phyloP scores from a whole-genome alignment of 2,329 filamentous ascomycete species.

The Cladosporium colombiae region DNA sequence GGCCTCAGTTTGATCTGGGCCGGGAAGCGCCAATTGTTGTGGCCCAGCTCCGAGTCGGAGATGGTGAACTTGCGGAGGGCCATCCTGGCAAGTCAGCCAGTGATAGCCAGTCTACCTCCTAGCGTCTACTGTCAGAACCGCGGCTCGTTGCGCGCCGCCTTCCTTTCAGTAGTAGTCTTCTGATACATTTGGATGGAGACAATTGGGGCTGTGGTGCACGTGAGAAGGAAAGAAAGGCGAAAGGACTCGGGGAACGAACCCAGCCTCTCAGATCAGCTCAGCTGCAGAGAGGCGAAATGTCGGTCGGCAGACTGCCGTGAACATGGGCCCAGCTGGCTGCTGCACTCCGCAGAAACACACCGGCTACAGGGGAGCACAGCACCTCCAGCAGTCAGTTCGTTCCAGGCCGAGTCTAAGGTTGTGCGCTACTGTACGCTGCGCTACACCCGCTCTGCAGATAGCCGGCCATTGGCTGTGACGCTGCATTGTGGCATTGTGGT shows the following conservation, averaged over 20 bases:
- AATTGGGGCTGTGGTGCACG: background rate
- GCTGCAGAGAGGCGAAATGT: constrained; percentile 12
- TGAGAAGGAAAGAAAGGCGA: background rate
- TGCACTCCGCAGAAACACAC: constrained; percentile 4
- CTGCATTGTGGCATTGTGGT: constrained; percentile 1
- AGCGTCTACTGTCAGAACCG: constrained; percentile 6
- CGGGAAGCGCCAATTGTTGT: constrained; percentile 37
- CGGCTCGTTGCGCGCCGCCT: constrained; percentile 6
- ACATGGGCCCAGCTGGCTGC: constrained; percentile 4
- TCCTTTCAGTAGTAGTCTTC: background rate
- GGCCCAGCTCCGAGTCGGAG: constrained; percentile 37
- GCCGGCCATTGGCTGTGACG: constrained; percentile 7
- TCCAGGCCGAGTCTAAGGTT: constrained; percentile 17
- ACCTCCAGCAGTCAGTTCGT: constrained; percentile 11
- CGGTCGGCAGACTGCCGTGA: constrained; percentile 11
- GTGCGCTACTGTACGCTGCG: constrained; percentile 4
- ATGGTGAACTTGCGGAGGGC: constrained; percentile 35
- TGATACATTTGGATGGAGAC: constrained; percentile 5
- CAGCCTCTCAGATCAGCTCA: background rate
- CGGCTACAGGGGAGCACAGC: constrained; percentile 2
- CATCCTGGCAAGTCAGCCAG: background rate
- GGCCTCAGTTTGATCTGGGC: constrained; percentile 32
- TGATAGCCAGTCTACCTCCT: background rate
- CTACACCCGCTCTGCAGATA: constrained; percentile 15
- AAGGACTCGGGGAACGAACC: background rate